Evolutionary conservation across 768 basidiomycete genomes (phyloP), one percentile per base, ranked within the genome.

Genomic region (Brasilioporus rufonigricans): DNA sequence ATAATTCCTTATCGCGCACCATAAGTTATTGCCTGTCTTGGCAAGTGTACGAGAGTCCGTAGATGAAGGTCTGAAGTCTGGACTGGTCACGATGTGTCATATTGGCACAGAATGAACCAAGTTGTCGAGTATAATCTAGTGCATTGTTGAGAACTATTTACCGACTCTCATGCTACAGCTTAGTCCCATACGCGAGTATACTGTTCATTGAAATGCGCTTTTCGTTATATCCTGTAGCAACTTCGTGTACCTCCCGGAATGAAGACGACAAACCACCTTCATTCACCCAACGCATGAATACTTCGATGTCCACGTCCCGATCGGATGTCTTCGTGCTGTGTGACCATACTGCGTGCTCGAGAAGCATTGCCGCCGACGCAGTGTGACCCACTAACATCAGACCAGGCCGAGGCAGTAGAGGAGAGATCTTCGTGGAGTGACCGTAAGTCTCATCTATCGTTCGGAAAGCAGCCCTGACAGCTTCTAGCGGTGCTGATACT

Each of bases 291-390:
- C 82, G 73, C 48, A 60, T 65, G 57, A 86, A 81, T 0, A 81
- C 78, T 52, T 84, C 82, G 6, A 71, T 54, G 53, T 87, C 85
- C 2, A 73, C 66, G 5, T 74, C 71, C 3, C 63, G 61, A 16
- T 74, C 71, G 0, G 54, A 73, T 65, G 40, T 46, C 47, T 46
- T 59, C 53, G 32, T 67, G 9, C 41, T 65, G 55, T 72, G 56
- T 1, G 83, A 76, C 88, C 87, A 91, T 12, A 80, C 66, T 0
- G 84, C 81, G 44, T 91, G 88, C 64, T 91, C 87, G 12, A 91
- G 73, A 26, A 90, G 77, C 63, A 80, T 81, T 2, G 79, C 50
- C 10, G 77, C 73, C 1, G 85, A 80, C 0, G 85, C 73, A 29
- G 81, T 58, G 43, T 80, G 76, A 1, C 83, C 85, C 31, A 84